These are phyloP conservation scores for Aspergillus leporis DNA, from an alignment of 495 filamentous ascomycete genomes.

Conservation along the genomic window DNA sequence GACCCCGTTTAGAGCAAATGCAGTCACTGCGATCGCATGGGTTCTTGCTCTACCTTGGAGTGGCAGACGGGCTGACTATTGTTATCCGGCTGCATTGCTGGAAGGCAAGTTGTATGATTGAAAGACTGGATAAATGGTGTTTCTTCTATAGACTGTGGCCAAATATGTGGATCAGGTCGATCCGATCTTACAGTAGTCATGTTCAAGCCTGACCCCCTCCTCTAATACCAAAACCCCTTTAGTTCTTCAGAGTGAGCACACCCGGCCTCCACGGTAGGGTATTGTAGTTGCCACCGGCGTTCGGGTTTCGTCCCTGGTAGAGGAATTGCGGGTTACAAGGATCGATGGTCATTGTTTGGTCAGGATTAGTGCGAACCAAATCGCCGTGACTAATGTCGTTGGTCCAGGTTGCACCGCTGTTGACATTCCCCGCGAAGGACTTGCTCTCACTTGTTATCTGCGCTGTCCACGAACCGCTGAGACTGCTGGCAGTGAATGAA, in stretches of 20 bases:
- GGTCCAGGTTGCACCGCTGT: conserved; percentile 63
- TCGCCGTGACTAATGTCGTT: conserved; percentile 66
- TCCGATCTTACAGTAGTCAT: too few species aligned
- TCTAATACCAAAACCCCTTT: neutral
- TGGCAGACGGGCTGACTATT: too few species aligned
- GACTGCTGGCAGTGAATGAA: conserved; percentile 57
- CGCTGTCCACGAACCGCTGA: conserved; percentile 54
- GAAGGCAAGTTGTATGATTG: too few species aligned
- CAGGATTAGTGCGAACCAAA: conserved; percentile 50
- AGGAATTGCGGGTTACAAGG: conserved; percentile 60
- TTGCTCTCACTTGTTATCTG: conserved; percentile 51
- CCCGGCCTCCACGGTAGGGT: conserved; percentile 51
- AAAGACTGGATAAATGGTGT: too few species aligned
- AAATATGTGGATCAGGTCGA: too few species aligned
- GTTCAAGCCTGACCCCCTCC: too few species aligned
- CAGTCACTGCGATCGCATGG: too few species aligned
- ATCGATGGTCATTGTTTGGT: conserved; percentile 59
- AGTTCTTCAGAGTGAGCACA: conserved; percentile 45
- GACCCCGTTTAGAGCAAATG: too few species aligned
- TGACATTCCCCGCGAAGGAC: conserved; percentile 63
- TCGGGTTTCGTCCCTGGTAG: conserved; percentile 53
- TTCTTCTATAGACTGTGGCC: too few species aligned
- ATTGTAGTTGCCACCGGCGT: conserved; percentile 37
- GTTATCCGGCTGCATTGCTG: too few species aligned
- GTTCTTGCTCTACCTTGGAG: too few species aligned